phyloP scores from a whole-genome alignment of 108 stramenopile species.

The Stephanodiscus minutulus region DNA sequence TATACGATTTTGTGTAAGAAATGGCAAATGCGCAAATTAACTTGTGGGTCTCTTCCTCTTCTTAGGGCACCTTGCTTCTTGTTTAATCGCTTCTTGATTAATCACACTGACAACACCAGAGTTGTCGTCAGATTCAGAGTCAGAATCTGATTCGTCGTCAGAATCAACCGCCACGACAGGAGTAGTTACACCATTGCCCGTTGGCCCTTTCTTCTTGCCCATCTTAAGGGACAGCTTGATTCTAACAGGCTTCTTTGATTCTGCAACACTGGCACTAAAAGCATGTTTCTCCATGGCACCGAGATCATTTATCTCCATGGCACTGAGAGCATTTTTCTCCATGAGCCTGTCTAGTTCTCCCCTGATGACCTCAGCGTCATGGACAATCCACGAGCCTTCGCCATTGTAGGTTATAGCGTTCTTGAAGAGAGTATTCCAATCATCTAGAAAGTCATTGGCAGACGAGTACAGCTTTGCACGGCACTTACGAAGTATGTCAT shows the following conservation, averaged over 20 bases:
- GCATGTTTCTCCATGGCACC: constrained; percentile 71
- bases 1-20: background rate
- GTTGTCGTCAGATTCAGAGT: constrained; percentile 3
- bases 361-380: constrained; percentile 65
- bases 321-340: constrained; percentile 62
- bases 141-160: constrained; percentile 16
- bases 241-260: constrained; percentile 35
- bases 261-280: background rate
- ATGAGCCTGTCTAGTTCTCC: constrained; percentile 78
- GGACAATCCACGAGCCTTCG: constrained; percentile 80
- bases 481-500: constrained; percentile 85
- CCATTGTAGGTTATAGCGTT: constrained; percentile 85
- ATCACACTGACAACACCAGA: constrained; percentile 3
- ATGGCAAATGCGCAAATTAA: background rate
- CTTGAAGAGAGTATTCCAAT: constrained; percentile 83
- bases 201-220: constrained; percentile 12
- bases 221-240: constrained; percentile 42
- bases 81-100: constrained; percentile 3
- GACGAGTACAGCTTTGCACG: constrained; percentile 66
- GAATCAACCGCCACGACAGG: constrained; percentile 4
- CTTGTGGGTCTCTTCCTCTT: constrained; percentile 13
- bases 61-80: constrained; percentile 8
- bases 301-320: background rate
- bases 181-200: background rate
- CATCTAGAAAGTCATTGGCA: constrained; percentile 66